Evolutionary conservation across 1,139 yeast species (phyloP).

Genomic region (Scheffersomyces stambukii): DNA sequence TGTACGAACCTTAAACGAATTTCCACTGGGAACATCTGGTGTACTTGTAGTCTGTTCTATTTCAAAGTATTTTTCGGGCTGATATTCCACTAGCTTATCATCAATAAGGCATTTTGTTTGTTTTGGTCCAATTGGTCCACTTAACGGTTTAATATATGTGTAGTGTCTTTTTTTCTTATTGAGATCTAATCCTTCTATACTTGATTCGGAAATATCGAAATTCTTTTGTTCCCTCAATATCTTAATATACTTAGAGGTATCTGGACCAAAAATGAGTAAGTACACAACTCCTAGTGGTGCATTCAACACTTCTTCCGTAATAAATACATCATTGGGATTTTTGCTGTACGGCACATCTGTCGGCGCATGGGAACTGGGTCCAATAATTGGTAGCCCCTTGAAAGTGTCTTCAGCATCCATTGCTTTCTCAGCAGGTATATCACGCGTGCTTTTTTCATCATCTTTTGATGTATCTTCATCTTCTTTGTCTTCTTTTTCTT

Average conservation of each 20-base stretch:
- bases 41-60: slow-evolving; percentile 70
- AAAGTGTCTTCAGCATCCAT: slow-evolving; percentile 14
- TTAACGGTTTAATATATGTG: slow-evolving; percentile 73
- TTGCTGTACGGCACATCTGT: slow-evolving; percentile 42
- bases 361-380: slow-evolving; percentile 37
- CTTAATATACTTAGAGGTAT: slow-evolving; percentile 51
- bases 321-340: slow-evolving; percentile 56
- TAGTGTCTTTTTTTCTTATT: slow-evolving; percentile 50
- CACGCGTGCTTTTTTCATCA: slow-evolving; percentile 1
- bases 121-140: slow-evolving; percentile 88
- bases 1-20: slow-evolving; percentile 71
- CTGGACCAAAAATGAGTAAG: slow-evolving; percentile 68
- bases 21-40: slow-evolving; percentile 96
- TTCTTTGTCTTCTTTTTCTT: slow-evolving; percentile 5
- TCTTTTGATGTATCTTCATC: slow-evolving; percentile 2
- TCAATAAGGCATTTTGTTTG: slow-evolving; percentile 81
- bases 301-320: slow-evolving; percentile 54
- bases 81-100: slow-evolving; percentile 65
- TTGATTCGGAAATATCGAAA: slow-evolving; percentile 51
- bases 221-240: slow-evolving; percentile 69
- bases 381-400: slow-evolving; percentile 35
- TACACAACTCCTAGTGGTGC: slow-evolving; percentile 85
- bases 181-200: slow-evolving; percentile 41
- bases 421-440: slow-evolving; percentile 4
- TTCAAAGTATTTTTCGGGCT: slow-evolving; percentile 51